These are phyloP conservation scores for Myotisia sp. DNA, from an alignment of 2,329 filamentous ascomycete genomes.

Conservation along the genomic window DNA sequence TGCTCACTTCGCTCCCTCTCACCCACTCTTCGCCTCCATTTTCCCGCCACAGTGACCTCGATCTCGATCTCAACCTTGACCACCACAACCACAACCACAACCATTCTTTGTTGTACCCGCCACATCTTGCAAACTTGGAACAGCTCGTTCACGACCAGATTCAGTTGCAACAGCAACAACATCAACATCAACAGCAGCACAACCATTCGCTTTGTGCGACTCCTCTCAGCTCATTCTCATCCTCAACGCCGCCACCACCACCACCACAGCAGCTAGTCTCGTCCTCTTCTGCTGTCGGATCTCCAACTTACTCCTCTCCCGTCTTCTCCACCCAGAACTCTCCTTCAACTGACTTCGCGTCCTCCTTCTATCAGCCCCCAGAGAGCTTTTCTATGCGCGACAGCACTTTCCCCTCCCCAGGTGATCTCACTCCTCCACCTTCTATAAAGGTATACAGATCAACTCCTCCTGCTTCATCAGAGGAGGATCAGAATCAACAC, in stretches of 20 bases:
- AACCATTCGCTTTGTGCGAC: not conserved
- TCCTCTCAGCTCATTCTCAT: not conserved
- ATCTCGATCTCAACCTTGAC: too few relatives aligned
- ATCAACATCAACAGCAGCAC: constrained; percentile 4
- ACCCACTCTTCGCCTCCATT: too few relatives aligned
- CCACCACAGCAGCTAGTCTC: constrained; percentile 4
- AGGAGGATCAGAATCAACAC: constrained; percentile 12
- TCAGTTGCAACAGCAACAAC: constrained; percentile 5
- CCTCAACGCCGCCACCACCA: constrained; percentile 3
- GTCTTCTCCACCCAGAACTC: constrained; percentile 12
- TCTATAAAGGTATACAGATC: constrained; percentile 16
- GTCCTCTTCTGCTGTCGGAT: constrained; percentile 5
- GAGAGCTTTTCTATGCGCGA: constrained; percentile 11
- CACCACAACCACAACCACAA: constrained; percentile 1
- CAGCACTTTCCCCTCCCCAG: constrained; percentile 10
- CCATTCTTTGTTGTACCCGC: constrained; percentile 2
- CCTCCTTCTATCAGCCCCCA: constrained; percentile 9
- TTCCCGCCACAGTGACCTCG: too few relatives aligned
- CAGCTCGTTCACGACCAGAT: too few relatives aligned
- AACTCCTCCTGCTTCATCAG: constrained; percentile 15
- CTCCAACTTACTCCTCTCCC: constrained; percentile 10
- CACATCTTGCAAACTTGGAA: constrained; percentile 3
- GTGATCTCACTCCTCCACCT: constrained; percentile 14
- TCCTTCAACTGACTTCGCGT: constrained; percentile 9
- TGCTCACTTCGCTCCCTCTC: too few relatives aligned